A percentile compares a stretch with the other conserved stretches of the same genome.
phyloP scores from a whole-genome alignment of 208 protist genomes.

The Tritrichomonas foetus region DNA sequence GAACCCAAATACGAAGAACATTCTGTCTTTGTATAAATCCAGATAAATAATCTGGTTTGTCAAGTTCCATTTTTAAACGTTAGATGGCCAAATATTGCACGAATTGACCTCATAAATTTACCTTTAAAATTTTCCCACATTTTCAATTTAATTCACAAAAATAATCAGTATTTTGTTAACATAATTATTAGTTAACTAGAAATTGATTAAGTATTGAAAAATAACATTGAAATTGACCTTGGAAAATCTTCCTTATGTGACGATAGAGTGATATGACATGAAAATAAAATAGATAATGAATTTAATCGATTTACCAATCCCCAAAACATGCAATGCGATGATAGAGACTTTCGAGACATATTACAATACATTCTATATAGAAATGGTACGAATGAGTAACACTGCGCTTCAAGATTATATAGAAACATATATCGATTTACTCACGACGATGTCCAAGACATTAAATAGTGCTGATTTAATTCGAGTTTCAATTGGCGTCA shows the following conservation, averaged over 20 bases:
- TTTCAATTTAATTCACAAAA: too few species aligned
- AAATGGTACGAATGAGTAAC: constrained; percentile 10
- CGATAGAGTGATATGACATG: too few species aligned
- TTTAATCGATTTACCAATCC: neutral
- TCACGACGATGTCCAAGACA: neutral
- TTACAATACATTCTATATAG: neutral
- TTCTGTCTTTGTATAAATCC: neutral
- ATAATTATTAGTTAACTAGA: too few species aligned
- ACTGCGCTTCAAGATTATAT: neutral
- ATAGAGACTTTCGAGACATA: neutral
- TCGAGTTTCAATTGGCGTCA: neutral
- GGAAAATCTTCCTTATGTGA: too few species aligned
- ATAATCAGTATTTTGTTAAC: too few species aligned
- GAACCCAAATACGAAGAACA: neutral
- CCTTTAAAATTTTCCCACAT: too few species aligned
- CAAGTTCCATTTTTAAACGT: too few species aligned
- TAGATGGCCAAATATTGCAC: too few species aligned
- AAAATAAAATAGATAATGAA: neutral
- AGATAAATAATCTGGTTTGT: too few species aligned
- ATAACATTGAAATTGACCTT: too few species aligned
- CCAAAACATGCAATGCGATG: neutral
- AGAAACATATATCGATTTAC: neutral
- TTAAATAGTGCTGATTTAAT: neutral
- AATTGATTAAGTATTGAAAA: too few species aligned
- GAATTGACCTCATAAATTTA: too few species aligned